Evolutionary conservation across 306 rosid species (phyloP).

Genomic region (Prinsepia uniflora): DNA sequence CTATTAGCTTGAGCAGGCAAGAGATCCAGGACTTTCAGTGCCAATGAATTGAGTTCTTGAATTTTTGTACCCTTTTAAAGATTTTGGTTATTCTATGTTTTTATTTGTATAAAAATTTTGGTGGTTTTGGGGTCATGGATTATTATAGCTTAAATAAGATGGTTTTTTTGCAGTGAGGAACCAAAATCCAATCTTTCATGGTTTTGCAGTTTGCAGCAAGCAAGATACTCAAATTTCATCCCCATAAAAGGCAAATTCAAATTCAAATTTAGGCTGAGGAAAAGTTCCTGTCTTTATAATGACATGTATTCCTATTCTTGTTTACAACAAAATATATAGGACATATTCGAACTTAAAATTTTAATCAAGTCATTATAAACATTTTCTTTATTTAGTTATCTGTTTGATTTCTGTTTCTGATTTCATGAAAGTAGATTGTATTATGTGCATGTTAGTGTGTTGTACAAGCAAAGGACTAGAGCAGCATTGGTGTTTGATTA

Average conservation of each 20-base stretch:
- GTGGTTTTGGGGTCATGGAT: neutral
- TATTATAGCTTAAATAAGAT: neutral
- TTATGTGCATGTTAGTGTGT: too few relatives aligned
- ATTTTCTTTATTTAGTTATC: neutral
- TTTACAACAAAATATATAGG: too few relatives aligned
- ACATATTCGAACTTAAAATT: too few relatives aligned
- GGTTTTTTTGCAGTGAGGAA: neutral
- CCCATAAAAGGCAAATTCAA: too few relatives aligned
- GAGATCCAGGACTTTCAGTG: slow-evolving; percentile 16
- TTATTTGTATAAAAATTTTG: neutral
- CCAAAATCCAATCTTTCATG: neutral
- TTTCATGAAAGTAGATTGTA: neutral
- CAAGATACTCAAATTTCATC: neutral
- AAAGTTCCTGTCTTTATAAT: too few relatives aligned
- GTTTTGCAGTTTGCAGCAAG: neutral
- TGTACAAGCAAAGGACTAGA: too few relatives aligned
- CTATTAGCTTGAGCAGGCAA: neutral
- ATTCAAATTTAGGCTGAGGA: too few relatives aligned
- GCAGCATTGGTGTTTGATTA: too few relatives aligned
- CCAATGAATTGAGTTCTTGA: neutral
- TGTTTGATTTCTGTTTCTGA: neutral
- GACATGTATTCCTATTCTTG: too few relatives aligned
- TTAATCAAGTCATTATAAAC: too few relatives aligned
- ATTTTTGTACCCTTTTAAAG: neutral
- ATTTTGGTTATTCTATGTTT: neutral